phyloP scores from a whole-genome alignment of 2,329 filamentous ascomycete genomes.

The Sphaerulina musiva region DNA sequence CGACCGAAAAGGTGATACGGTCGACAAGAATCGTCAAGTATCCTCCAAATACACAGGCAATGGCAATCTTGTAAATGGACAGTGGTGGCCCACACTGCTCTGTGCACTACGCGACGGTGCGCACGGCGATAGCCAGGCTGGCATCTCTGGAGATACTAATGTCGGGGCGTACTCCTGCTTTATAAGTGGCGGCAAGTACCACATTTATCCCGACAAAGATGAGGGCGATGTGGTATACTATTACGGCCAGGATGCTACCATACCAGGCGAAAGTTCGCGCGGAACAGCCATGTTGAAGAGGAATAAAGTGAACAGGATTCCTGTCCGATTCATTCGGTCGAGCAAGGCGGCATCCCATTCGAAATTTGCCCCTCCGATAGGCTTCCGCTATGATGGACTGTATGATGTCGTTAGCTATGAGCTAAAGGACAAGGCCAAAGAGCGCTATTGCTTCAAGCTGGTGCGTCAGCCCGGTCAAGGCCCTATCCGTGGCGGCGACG shows the following conservation, averaged over 20 bases:
- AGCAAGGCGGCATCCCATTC: conserved; percentile 34
- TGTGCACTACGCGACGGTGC: conserved; percentile 49
- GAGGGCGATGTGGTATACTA: conserved; percentile 47
- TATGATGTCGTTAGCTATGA: conserved; percentile 43
- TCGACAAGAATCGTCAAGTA: conserved; percentile 24
- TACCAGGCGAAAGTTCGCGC: conserved; percentile 21
- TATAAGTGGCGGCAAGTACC: conserved; percentile 38
- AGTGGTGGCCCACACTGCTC: conserved; percentile 52
- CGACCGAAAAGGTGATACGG: conserved; percentile 21
- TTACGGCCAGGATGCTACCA: conserved; percentile 43
- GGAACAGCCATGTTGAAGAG: conserved; percentile 40
- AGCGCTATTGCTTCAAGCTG: conserved; percentile 46
- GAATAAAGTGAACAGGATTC: conserved; percentile 29
- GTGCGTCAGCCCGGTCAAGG: conserved; percentile 40
- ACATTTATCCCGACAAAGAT: conserved; percentile 45
- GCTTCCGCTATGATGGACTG: conserved; percentile 54
- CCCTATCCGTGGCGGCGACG: conserved; percentile 41
- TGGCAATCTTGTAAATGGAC: conserved; percentile 40
- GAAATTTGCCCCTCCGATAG: conserved; percentile 41
- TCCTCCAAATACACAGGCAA: conserved; percentile 36
- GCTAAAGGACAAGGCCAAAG: conserved; percentile 38
- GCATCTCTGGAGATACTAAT: conserved; percentile 45
- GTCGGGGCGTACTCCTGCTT: conserved; percentile 52
- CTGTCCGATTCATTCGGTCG: conserved; percentile 49
- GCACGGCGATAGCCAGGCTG: conserved; percentile 45